A percentile compares a stretch with the other conserved stretches of the same genome.
phyloP scores from a whole-genome alignment of 768 basidiomycete species.

The Tulasnella calospora region DNA sequence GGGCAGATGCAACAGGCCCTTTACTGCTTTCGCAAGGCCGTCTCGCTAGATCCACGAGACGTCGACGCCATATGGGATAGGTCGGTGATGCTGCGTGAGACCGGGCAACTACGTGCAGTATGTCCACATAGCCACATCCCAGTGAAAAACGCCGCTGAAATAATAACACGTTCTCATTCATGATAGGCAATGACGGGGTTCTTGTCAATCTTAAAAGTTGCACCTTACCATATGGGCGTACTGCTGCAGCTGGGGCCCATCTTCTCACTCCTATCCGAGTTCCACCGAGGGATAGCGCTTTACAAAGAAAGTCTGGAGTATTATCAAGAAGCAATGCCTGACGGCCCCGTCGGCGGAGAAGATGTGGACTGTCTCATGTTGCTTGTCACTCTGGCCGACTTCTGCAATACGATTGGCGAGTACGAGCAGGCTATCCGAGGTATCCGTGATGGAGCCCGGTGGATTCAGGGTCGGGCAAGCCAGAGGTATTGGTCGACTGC shows the following conservation, averaged over 20 bases:
- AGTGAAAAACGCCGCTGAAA: neutral
- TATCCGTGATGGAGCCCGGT: conserved; percentile 72
- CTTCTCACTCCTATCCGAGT: conserved; percentile 67
- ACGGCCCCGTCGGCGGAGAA: conserved; percentile 42
- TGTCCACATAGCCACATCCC: conserved; percentile 29
- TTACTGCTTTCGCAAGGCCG: conserved; percentile 85
- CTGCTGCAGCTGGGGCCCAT: conserved; percentile 73
- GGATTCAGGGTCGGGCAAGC: conserved; percentile 78
- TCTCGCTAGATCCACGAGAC: conserved; percentile 72
- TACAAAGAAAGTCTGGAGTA: conserved; percentile 71
- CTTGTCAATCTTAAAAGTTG: conserved; percentile 63
- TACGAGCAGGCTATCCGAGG: conserved; percentile 62
- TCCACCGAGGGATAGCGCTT: conserved; percentile 57
- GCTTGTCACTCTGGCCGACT: conserved; percentile 81
- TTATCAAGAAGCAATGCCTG: conserved; percentile 51
- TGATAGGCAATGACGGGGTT: conserved; percentile 58
- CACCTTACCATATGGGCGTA: conserved; percentile 74
- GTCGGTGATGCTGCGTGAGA: conserved; percentile 71
- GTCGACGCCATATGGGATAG: conserved; percentile 87
- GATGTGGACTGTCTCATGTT: conserved; percentile 50
- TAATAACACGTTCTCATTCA: neutral
- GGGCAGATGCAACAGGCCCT: conserved; percentile 80
- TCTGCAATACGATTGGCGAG: conserved; percentile 67
- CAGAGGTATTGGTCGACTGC: conserved; percentile 72
- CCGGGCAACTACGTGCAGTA: conserved; percentile 65